Evolutionary conservation across 2,329 filamentous ascomycete genomes (phyloP).

Genomic region (Cytospora piceae): DNA sequence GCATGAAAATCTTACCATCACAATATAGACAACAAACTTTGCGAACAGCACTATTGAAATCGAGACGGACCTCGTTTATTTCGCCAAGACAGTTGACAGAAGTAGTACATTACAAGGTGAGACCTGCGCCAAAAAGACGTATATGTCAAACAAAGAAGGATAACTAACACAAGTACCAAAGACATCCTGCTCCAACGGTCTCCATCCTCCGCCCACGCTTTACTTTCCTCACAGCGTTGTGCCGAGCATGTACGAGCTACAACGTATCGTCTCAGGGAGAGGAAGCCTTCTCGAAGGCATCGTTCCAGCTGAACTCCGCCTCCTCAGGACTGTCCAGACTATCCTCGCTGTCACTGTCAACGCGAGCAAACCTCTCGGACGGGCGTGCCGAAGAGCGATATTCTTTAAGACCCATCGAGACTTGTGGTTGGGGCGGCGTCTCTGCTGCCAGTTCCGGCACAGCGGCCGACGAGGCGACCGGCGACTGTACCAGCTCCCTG

Average conservation of each 20-base stretch:
- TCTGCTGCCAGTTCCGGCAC: neutral
- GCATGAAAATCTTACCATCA: neutral
- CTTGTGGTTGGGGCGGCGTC: neutral
- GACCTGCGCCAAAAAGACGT: neutral
- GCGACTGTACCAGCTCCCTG: neutral
- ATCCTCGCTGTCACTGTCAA: neutral
- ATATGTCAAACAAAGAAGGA: neutral
- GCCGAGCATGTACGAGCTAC: neutral
- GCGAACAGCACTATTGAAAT: neutral
- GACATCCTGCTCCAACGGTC: neutral
- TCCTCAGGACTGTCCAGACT: neutral
- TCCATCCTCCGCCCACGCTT: neutral
- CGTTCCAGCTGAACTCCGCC: neutral
- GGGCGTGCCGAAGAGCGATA: neutral
- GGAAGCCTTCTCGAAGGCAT: neutral
- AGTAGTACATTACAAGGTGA: neutral
- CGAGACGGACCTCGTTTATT: neutral
- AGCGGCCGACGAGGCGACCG: neutral
- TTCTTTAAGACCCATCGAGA: neutral
- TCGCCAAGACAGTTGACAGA: neutral
- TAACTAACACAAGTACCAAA: neutral
- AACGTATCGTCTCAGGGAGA: neutral
- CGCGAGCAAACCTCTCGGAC: neutral
- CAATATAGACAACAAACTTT: neutral
- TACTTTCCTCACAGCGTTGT: neutral